Base-by-base conservation (phyloP, 805 yeast species). In the Lipomyces mesembrius region DNA sequence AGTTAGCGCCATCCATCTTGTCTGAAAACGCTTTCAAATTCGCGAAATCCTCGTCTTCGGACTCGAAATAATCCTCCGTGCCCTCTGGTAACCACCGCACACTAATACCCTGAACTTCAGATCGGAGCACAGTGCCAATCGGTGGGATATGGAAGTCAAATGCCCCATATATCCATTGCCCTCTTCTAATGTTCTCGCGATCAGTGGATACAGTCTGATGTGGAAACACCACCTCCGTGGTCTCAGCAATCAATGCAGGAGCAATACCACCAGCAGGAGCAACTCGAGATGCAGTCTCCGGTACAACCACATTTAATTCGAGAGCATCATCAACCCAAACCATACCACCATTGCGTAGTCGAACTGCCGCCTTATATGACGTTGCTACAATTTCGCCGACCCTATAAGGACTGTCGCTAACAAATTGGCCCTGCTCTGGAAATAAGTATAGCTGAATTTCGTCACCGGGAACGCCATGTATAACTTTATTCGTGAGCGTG, bases 241-340 rank as follows among this genome's bases (percentile, higher is more conserved):
- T 57, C 57, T 52, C 62, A 1, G 66, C 65, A 29, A 68, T 62
- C 27, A 66, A 53, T 1, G 64, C 32, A 5, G 72, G 71, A 7
- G 71, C 46, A 14, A 69, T 63, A 6, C 72, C 72, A 6, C 69
- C 62, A 3, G 62, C 61, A 6, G 72, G 71, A 6, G 71, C 67
- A 1, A 22, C 59, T 3, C 46, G 57, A n/a, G 64, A 59, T 34
- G 53, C 34, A 11, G 54, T 17, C 29, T 27, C 59, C 5, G 66
- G 65, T 5, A 61, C 71, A 1, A 37, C 27, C 6, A 51, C 35
- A 3, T 54, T 59, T 35, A 67, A 25, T 6, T 61, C 71, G 0
- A 20, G 17, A 9, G 66, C 60, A 25, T 61, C 64, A 25, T 59
- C 64, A 5, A 67, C 60, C 71, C 71, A 67, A 8, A 64, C 72